Base-by-base conservation (phyloP, 2,329 filamentous ascomycete species). In the Trichothecium sympodiale region DNA sequence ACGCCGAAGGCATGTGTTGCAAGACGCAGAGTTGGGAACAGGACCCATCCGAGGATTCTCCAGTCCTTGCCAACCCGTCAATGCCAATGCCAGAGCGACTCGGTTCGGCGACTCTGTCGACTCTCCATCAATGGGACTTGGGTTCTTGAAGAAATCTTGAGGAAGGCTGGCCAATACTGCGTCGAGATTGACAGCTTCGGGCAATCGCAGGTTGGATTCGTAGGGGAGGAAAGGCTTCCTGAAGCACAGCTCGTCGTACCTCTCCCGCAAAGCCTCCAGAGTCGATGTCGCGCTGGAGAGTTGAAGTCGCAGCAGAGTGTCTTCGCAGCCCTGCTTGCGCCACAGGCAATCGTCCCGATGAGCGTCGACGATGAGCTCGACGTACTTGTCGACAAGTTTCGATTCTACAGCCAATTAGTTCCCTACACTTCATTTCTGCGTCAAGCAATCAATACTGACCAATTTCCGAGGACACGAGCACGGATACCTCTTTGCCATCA, bases 311-410 rank as follows among this genome's bases (percentile, higher is more conserved):
- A 81, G 61, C 9, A 80, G 61, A 5, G 69, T 64, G 49, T 76
- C 75, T 77, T 94, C 87, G 54, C 88, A 95, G n/a, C 86, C 87
- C 40, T 77, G 77, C 53, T 77, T 83, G 47, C 77, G 75, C 91
- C 89, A 98, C 14, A 91, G 66, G 52, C 89, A 98, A 42, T 77
- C 78, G 35, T 86, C 79, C 18, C 78, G 71, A 53, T 98, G 89
- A 3, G 79, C 82, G 17, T 75, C 69, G 12, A 83, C 61, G 35
- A 95, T 80, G 40, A 89, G 64, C 34, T 77, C 74, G 16, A 65
- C 67, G 52, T 94, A 95, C 49, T 80, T 80, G 31, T 83, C 74
- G 7, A 91, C 78, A 35, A 96, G 63, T 13, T 75, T 81, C 25
- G 79, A 64, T 49, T 75, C 74, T 63, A 37, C 17, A 27, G 8